Base-by-base conservation (phyloP, 306 rosid species). In the Carpinus fangiana region DNA sequence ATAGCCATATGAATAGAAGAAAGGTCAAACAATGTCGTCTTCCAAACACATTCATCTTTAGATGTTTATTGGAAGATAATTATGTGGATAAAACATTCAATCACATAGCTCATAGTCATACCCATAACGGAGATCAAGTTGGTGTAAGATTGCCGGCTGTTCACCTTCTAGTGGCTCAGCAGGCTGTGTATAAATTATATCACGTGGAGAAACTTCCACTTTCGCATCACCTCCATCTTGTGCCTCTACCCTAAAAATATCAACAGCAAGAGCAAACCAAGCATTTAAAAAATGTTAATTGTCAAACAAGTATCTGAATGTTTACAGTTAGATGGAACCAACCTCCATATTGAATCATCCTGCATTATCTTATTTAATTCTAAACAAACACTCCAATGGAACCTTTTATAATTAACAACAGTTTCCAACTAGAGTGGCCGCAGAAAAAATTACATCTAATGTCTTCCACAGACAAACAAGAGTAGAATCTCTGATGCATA, bases 81-180 rank as follows among this genome's bases (percentile, higher is more conserved):
- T 17, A 52, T 16, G 13, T 12, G 21, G 55, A 26, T 20, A 45
- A 70, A 62, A 71, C 12, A 50, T 2, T 2, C 47, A 61, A 74
- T 67, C 45, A 72, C n/a, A 68, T 70, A 72, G 78, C 54, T 65
- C 45, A 70, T 53, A 66, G 78, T 43, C 86, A 55, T 93, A 95
- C 98, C 99, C 98, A 74, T 93, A 95, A 38, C 99, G 99, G 73
- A 93, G 98, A 88, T 95, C 98, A 74, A 95, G 98, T 85, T 89
- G 93, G 82, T 93, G 97, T 20, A 93, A 80, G 86, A 95, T 78
- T 7, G 53, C 85, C 65, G 96, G 92, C 66, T 70, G 91, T 87
- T 86, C 91, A 69, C 86, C 81, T 77, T 93, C 93, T 16, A 80
- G 85, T 76, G 97, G 85, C 79, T 95, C 96, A 74, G 96, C 98